Evolutionary conservation across 2,329 filamentous ascomycete species (phyloP).

Genomic region (Pyrenophora graminea): DNA sequence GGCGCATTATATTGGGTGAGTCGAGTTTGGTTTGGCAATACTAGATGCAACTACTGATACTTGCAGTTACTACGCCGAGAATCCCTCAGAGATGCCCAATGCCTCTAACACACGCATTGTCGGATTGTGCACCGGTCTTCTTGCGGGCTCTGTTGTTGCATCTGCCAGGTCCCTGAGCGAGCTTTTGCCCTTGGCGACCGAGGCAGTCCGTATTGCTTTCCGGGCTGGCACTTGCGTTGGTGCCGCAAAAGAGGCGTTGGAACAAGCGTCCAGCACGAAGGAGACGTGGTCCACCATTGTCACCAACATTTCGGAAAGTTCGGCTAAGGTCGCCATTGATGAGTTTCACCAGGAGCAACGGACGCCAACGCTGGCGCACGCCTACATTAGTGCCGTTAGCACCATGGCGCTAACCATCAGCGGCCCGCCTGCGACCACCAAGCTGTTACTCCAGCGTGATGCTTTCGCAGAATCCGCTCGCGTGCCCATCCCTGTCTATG

Average conservation of each 20-base stretch:
- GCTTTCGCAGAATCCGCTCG: conserved; percentile 56
- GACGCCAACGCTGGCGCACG: conserved; percentile 55
- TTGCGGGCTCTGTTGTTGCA: conserved; percentile 70
- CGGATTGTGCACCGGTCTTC: conserved; percentile 70
- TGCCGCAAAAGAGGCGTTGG: conserved; percentile 50
- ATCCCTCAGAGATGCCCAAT: conserved; percentile 57
- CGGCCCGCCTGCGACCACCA: conserved; percentile 59
- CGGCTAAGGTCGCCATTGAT: conserved; percentile 56
- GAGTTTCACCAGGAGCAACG: conserved; percentile 63
- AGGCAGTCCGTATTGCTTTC: conserved; percentile 69
- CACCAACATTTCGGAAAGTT: conserved; percentile 58
- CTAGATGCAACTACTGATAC: conserved; percentile 31
- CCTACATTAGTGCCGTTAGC: conserved; percentile 64
- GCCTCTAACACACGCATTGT: conserved; percentile 59
- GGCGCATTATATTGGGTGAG: conserved; percentile 70
- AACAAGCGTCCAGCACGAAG: conserved; percentile 59
- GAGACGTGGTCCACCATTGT: conserved; percentile 71
- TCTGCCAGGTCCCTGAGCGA: conserved; percentile 65
- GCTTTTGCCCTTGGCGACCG: conserved; percentile 65
- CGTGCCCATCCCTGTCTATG: conserved; percentile 60
- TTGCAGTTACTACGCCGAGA: conserved; percentile 53
- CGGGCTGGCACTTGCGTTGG: conserved; percentile 59
- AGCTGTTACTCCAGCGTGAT: conserved; percentile 56
- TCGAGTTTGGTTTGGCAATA: conserved; percentile 11
- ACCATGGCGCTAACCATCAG: conserved; percentile 64